phyloP scores from a whole-genome alignment of 257 asterid genomes.

The Leonotis leonurus region DNA sequence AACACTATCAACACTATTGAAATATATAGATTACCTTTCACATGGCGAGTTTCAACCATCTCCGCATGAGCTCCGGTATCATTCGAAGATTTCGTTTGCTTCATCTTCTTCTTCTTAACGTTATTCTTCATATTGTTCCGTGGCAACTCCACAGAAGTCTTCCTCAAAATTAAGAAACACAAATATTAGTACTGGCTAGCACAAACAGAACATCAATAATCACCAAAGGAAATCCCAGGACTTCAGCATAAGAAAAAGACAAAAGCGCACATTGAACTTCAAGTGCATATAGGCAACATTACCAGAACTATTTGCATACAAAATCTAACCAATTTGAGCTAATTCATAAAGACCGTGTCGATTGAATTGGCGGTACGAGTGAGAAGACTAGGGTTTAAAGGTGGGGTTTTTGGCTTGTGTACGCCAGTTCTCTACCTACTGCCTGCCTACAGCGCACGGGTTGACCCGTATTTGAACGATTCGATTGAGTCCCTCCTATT shows the following conservation, averaged over 20 bases:
- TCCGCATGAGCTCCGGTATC: constrained; percentile 12
- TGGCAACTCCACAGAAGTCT: background rate
- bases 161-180: constrained; percentile 5
- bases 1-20: background rate
- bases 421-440: too few species aligned
- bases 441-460: too few species aligned
- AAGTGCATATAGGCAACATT: background rate
- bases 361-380: background rate
- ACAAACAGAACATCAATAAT: background rate
- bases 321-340: constrained; percentile 1
- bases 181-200: background rate
- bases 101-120: constrained; percentile 2
- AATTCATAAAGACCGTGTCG: background rate
- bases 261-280: background rate
- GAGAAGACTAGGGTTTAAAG: background rate
- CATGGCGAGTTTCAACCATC: constrained; percentile 2
- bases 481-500: too few species aligned
- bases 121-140: constrained; percentile 14
- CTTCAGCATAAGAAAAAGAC: background rate
- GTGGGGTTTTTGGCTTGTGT: background rate
- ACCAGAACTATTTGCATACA: background rate
- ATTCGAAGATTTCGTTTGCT: constrained; percentile 18
- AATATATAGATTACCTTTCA: constrained; percentile 20
- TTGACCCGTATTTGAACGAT: too few species aligned
- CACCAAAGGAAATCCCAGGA: background rate